These are phyloP conservation scores for Xerocomus brunneocitrinus DNA, from an alignment of 768 basidiomycete genomes.

Conservation along the genomic window DNA sequence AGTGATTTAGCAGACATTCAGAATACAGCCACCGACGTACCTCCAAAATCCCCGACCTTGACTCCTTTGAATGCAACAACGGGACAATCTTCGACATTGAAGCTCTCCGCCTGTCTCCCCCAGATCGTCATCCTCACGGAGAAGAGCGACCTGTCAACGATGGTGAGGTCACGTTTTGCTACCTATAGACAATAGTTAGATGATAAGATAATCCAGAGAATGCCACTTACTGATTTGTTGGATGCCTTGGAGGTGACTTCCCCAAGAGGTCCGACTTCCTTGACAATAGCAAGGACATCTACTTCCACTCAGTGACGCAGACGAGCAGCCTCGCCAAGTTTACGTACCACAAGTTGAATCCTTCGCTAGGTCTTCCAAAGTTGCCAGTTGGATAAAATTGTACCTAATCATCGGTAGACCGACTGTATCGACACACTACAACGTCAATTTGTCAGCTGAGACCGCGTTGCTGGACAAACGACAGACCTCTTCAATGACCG, in stretches of 20 bases:
- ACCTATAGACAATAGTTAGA: slow-evolving; percentile 43
- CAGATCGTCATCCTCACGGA: slow-evolving; percentile 86
- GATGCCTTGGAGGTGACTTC: slow-evolving; percentile 76
- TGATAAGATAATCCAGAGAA: background rate
- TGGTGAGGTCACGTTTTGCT: slow-evolving; percentile 80
- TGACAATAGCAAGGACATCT: slow-evolving; percentile 90
- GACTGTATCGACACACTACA: slow-evolving; percentile 74
- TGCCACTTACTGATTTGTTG: slow-evolving; percentile 45
- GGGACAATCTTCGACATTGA: slow-evolving; percentile 50
- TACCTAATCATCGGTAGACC: slow-evolving; percentile 82
- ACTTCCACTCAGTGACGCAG: background rate
- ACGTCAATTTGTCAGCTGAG: slow-evolving; percentile 5
- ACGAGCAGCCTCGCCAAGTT: background rate
- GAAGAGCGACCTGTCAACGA: slow-evolving; percentile 80
- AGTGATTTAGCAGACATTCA: slow-evolving; percentile 7
- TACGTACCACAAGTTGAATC: slow-evolving; percentile 78
- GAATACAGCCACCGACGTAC: slow-evolving; percentile 32
- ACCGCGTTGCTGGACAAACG: background rate
- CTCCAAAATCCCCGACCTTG: slow-evolving; percentile 89
- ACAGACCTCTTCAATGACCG: slow-evolving; percentile 79
- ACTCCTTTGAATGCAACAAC: slow-evolving; percentile 93
- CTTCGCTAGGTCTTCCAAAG: slow-evolving; percentile 61
- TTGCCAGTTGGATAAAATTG: slow-evolving; percentile 65
- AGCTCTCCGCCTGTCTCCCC: slow-evolving; percentile 93
- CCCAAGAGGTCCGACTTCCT: slow-evolving; percentile 63